Evolutionary conservation across 1,139 yeast species (phyloP).

Genomic region (Blastobotrys illinoisensis): DNA sequence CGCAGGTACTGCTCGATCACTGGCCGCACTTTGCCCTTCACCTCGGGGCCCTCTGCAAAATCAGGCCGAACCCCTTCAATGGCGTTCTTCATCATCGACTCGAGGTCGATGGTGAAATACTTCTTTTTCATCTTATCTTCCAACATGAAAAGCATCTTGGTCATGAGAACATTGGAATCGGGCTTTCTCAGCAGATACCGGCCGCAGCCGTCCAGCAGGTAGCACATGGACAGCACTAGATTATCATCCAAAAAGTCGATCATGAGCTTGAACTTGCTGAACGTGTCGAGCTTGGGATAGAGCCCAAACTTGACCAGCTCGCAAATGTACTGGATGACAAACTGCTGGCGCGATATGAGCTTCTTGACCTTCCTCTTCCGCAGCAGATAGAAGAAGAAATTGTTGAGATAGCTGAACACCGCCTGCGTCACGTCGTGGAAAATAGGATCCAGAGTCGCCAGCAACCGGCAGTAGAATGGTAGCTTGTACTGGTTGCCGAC

Average conservation of each 20-base stretch:
- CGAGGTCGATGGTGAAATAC: slow-evolving; percentile 49
- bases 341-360: slow-evolving; percentile 35
- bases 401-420: slow-evolving; percentile 51
- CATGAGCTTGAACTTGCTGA: slow-evolving; percentile 64
- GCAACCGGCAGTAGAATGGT: slow-evolving; percentile 56
- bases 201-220: slow-evolving; percentile 72
- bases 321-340: slow-evolving; percentile 55
- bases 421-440: slow-evolving; percentile 53
- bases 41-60: slow-evolving; percentile 25
- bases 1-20: slow-evolving; percentile 31
- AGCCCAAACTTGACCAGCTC: slow-evolving; percentile 75
- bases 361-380: slow-evolving; percentile 18
- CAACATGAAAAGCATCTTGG: slow-evolving; percentile 56
- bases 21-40: slow-evolving; percentile 26
- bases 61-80: slow-evolving; percentile 61
- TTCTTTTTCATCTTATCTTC: slow-evolving; percentile 47
- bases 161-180: slow-evolving; percentile 56
- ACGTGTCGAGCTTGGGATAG: slow-evolving; percentile 64
- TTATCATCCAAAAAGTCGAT: slow-evolving; percentile 22
- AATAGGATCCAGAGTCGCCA: slow-evolving; percentile 50
- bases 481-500: slow-evolving; percentile 28
- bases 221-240: slow-evolving; percentile 27
- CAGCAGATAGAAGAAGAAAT: slow-evolving; percentile 24
- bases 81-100: slow-evolving; percentile 56
- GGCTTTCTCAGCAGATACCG: slow-evolving; percentile 57